Base-by-base conservation (phyloP, 805 yeast genomes). In the Candida sphagnicola region DNA sequence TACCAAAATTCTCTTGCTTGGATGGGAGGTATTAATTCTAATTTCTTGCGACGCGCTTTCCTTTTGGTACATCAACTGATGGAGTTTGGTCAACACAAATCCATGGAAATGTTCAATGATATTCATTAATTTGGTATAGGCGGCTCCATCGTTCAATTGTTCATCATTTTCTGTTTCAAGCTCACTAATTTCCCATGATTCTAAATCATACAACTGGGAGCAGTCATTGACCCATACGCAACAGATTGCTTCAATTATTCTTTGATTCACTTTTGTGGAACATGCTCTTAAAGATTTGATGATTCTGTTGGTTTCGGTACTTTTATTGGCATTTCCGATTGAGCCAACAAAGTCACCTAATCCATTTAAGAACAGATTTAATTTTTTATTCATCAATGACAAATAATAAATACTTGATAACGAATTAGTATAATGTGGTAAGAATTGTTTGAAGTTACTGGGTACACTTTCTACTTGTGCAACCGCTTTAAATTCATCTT, bases 181-280 rank as follows among this genome's bases (percentile, higher is more conserved):
- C 29, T 59, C 68, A 72, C 72, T 67, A 19, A 55, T 54, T 28
- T 59, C 68, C 73, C 72, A 68, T 30, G 54, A 57, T 39, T 68
- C 73, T n/a, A 68, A 49, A 35, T 67, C 72, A 44, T 62, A 65
- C 28, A 68, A 62, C 42, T 68, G 74, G 2, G 68, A 55, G 44
- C 72, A 67, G 43, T 68, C 74, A 41, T 68, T 68, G 3, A 67
- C 67, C 73, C 73, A 68, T 1, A 63, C 64, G 3, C 72, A 56
- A 45, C 73, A 68, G 2, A 60, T 47, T 1, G 70, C 72, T 47
- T 68, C 73, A 37, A 67, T 42, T 11, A 67, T 59, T 34, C 57
- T 57, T 46, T 66, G 74, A 41, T 62, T 67, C 13, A 65, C 57
- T 14, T 54, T 46, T 8, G 49, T 18, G 3, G 67, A 59, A 3